Evolutionary conservation across 2,329 filamentous ascomycete species (phyloP), one percentile per base, ranked within the genome.

Genomic region (Drechmeria coniospora): DNA sequence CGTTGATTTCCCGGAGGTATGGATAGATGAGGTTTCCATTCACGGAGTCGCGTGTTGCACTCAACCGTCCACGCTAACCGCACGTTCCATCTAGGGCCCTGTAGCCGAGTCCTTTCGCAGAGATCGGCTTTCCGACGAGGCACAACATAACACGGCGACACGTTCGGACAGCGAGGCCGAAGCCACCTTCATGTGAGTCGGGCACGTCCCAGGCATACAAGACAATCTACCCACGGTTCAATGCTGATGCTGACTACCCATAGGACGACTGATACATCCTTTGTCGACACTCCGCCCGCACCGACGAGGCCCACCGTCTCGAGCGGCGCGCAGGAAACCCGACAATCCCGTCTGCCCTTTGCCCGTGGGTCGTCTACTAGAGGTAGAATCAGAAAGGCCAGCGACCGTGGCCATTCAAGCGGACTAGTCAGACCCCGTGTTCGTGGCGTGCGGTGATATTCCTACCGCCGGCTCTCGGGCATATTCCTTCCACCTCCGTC

Each of bases 1-100:
- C 51, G 86, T 95, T 18, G 90, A 98, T 51, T 98, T 94, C 39
- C 81, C 84, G 0, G 90, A 98, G 71, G 84, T 84, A 56, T 28
- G 49, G 31, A 17, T 31, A 21, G 15, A 22, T 28, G 12, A 15
- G n/a, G 15, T 21, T 23, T 16, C 26, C 7, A n/a, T n/a, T n/a
- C n/a, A n/a, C n/a, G n/a, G n/a, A n/a, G n/a, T n/a, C n/a, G n/a
- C n/a, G n/a, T n/a, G n/a, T n/a, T n/a, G n/a, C n/a, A n/a, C n/a
- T n/a, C n/a, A n/a, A n/a, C n/a, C n/a, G n/a, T n/a, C n/a, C 8
- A 6, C 3, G 18, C 10, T 8, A 16, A 14, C 12, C 10, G 15
- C 19, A n/a, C 12, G 11, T 11, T 9, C 28, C n/a, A 15, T 12
- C 13, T 6, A 90, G 80, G 80, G 79, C 2, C 86, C 86, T 0